phyloP scores from a whole-genome alignment of 2,329 filamentous ascomycete species.

The Colletotrichum graminicola region DNA sequence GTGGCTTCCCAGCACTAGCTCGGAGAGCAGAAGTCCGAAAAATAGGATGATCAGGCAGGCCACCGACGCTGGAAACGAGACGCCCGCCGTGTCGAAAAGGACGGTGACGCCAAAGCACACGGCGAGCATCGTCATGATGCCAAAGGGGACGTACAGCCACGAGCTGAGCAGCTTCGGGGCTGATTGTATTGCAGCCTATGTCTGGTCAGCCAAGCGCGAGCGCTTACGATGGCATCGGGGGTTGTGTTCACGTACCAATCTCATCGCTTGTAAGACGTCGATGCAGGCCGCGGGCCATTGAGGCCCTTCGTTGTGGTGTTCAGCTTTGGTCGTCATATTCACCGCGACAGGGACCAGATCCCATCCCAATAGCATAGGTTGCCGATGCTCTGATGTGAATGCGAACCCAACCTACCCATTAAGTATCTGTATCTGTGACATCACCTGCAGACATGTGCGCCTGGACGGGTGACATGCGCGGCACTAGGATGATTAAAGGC shows the following conservation, averaged over 20 bases:
- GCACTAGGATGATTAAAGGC: neutral
- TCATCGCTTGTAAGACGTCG: conserved; percentile 27
- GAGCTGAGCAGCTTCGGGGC: conserved; percentile 48
- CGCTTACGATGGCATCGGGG: neutral
- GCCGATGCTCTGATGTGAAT: neutral
- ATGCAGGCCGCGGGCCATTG: conserved; percentile 2
- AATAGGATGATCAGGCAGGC: conserved; percentile 69
- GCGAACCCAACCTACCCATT: neutral
- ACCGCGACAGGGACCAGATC: neutral
- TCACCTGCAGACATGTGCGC: neutral
- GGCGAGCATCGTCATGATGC: conserved; percentile 55
- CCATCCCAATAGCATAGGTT: neutral
- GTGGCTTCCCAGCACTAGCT: conserved; percentile 61
- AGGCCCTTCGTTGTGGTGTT: conserved; percentile 7
- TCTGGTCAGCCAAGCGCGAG: fast-evolving
- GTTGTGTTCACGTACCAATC: conserved; percentile 25
- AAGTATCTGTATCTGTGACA: neutral
- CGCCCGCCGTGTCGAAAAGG: conserved; percentile 58
- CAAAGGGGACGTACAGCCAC: conserved; percentile 66
- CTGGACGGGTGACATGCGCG: neutral
- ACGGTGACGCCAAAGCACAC: conserved; percentile 59
- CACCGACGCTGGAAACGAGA: conserved; percentile 71
- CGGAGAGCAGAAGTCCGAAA: conserved; percentile 60
- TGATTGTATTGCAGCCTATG: conserved; percentile 26
- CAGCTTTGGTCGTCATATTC: conserved; percentile 18